These are phyloP conservation scores for Carpinus viminea DNA, from an alignment of 306 rosid genomes.

Conservation along the genomic window DNA sequence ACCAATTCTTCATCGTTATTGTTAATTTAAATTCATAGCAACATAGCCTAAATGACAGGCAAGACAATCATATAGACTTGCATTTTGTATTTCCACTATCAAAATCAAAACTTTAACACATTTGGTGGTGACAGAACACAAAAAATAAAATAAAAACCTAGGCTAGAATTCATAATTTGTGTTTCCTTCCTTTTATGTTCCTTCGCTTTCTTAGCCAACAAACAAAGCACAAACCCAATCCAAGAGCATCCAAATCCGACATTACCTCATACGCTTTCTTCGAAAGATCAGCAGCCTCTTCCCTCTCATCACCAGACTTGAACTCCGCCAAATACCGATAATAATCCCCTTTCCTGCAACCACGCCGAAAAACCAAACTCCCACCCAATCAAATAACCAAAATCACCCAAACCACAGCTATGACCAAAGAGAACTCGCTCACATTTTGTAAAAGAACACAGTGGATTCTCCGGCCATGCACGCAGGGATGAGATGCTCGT, in stretches of 20 bases:
- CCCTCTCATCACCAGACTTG: constrained; percentile 46
- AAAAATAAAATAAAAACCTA: neutral
- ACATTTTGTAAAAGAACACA: constrained; percentile 62
- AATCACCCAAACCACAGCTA: neutral
- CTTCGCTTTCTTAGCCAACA: neutral
- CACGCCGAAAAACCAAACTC: constrained; percentile 11
- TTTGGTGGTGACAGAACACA: neutral
- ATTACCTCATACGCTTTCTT: constrained; percentile 56
- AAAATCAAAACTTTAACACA: neutral
- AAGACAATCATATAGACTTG: neutral
- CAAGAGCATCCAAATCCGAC: neutral
- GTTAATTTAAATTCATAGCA: neutral
- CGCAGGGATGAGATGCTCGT: constrained; percentile 54
- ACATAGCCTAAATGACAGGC: neutral
- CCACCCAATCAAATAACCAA: neutral
- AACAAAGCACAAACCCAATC: neutral
- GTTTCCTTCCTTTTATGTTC: too few species aligned
- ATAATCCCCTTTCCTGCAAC: constrained; percentile 64
- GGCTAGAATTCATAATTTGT: neutral
- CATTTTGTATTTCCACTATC: neutral
- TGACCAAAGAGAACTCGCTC: constrained; percentile 2
- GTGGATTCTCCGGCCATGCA: constrained; percentile 41
- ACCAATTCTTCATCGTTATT: neutral
- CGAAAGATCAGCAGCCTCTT: constrained; percentile 64
- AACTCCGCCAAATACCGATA: constrained; percentile 56